Evolutionary conservation across 2,329 filamentous ascomycete genomes (phyloP).

Genomic region (Colletotrichum liaoningense): DNA sequence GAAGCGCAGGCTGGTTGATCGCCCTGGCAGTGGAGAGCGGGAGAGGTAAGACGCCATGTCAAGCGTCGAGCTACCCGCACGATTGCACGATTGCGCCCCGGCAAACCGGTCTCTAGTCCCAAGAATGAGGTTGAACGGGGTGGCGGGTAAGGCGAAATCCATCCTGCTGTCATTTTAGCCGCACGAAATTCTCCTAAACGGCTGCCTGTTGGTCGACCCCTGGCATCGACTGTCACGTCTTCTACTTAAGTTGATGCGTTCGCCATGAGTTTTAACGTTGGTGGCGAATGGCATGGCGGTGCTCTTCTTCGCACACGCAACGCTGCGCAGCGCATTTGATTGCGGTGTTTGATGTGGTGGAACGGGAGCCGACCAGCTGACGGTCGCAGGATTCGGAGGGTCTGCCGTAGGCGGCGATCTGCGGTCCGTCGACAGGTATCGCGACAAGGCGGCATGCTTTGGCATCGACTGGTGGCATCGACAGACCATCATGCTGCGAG

Average conservation of each 20-base stretch:
- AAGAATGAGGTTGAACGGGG: constrained; percentile 12
- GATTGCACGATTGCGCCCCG: constrained; percentile 25
- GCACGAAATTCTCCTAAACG: not conserved
- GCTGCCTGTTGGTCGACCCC: constrained; percentile 4
- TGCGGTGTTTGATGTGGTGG: not conserved
- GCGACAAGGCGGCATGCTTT: not conserved
- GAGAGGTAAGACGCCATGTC: constrained; percentile 1
- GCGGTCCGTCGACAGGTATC: not conserved
- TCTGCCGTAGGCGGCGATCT: not conserved
- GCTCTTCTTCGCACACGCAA: not conserved
- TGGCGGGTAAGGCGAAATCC: constrained; percentile 13
- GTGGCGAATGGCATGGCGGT: not conserved
- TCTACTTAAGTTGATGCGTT: not conserved
- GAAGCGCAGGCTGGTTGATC: constrained; percentile 1
- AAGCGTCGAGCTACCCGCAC: not conserved
- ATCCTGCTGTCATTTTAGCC: not conserved
- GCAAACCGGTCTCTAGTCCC: constrained; percentile 12
- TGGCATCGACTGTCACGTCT: not conserved
- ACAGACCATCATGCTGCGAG: too few species aligned
- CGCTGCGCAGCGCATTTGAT: not conserved
- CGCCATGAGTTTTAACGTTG: not conserved
- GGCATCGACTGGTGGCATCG: too few species aligned
- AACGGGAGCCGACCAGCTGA: not conserved
- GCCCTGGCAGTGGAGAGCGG: constrained; percentile 14
- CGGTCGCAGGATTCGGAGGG: not conserved